Percentiles rank a stretch among this genome's conserved stretches.
Evolutionary conservation across 208 protist species (phyloP).

Genomic region (Leishmania arabica): DNA sequence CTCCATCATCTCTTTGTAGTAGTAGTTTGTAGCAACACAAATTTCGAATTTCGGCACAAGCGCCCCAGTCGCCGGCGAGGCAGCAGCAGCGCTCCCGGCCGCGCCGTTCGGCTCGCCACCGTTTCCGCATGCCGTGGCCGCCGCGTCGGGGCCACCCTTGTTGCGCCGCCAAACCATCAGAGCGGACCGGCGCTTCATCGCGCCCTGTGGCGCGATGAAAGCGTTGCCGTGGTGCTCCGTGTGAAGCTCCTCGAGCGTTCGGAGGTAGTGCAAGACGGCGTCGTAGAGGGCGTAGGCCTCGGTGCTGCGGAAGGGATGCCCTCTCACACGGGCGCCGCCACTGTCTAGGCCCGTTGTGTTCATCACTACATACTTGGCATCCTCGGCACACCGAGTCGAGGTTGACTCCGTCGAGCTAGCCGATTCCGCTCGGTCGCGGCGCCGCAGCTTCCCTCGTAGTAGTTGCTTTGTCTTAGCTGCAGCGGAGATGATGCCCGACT

Average conservation of each 20-base stretch:
- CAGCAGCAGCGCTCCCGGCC: neutral
- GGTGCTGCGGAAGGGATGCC: slow-evolving; percentile 34
- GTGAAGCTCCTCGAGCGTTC: slow-evolving; percentile 32
- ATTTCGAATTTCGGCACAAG: slow-evolving; percentile 52
- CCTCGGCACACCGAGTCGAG: neutral
- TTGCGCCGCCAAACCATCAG: slow-evolving; percentile 23
- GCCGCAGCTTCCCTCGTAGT: slow-evolving; percentile 4
- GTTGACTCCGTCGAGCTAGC: neutral
- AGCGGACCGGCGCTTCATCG: slow-evolving; percentile 20
- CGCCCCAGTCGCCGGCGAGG: neutral
- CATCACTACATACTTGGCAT: slow-evolving; percentile 3
- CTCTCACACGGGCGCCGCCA: slow-evolving; percentile 6
- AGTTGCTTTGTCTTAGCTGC: slow-evolving; percentile 13
- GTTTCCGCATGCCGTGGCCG: neutral
- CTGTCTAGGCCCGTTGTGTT: slow-evolving; percentile 12
- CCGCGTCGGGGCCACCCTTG: slow-evolving; percentile 8
- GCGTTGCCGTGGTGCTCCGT: slow-evolving; percentile 24
- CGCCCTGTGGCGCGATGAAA: slow-evolving; percentile 8
- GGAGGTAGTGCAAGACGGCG: slow-evolving; percentile 55
- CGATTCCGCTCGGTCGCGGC: slow-evolving; percentile 11
- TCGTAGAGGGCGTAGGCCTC: slow-evolving; percentile 69
- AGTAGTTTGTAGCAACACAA: slow-evolving; percentile 62
- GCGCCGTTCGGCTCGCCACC: neutral
- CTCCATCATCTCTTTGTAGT: slow-evolving; percentile 51
- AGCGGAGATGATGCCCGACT: neutral